A percentile compares a stretch with the other conserved stretches of the same genome.
Conservation (phyloP, 2,329 filamentous ascomycete genomes). For the Ambrosiella cleistominuta region DNA sequence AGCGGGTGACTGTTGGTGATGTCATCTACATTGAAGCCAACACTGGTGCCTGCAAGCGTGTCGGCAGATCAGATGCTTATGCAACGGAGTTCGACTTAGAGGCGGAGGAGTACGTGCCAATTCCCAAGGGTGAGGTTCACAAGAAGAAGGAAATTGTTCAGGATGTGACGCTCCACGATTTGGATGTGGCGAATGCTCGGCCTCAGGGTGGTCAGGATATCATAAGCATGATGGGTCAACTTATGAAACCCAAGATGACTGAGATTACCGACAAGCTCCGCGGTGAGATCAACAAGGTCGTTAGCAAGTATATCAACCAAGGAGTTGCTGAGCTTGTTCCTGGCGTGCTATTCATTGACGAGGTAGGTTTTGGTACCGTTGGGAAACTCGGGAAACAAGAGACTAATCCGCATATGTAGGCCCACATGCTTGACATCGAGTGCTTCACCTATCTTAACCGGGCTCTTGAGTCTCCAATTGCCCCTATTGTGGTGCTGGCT, state of each 20-base stretch:
- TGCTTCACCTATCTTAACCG: slow-evolving; percentile 98
- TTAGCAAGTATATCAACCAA: slow-evolving; percentile 97
- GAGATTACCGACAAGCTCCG: slow-evolving; percentile 97
- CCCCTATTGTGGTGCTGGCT: slow-evolving; percentile 90
- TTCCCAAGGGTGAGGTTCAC: slow-evolving; percentile 96
- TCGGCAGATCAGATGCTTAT: slow-evolving; percentile 89
- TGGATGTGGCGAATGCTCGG: slow-evolving; percentile 87
- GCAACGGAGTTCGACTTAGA: slow-evolving; percentile 97
- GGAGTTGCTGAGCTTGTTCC: slow-evolving; percentile 96
- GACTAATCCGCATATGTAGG: slow-evolving; percentile 24
- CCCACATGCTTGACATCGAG: slow-evolving; percentile 98
- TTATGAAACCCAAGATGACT: slow-evolving; percentile 99
- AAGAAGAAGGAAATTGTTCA: slow-evolving; percentile 99
- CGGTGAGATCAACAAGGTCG: slow-evolving; percentile 95
- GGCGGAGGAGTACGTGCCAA: slow-evolving; percentile 96
- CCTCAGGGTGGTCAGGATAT: slow-evolving; percentile 97
- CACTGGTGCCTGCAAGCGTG: slow-evolving; percentile 92
- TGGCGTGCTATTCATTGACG: slow-evolving; percentile 94
- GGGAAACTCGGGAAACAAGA: not conserved
- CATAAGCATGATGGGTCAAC: slow-evolving; percentile 99
- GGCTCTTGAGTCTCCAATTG: slow-evolving; percentile 86
- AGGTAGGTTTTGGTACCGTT: slow-evolving; percentile 37
- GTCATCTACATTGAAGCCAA: slow-evolving; percentile 99
- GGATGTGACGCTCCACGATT: slow-evolving; percentile 89
- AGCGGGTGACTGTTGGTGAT: slow-evolving; percentile 86